A percentile compares a stretch with the other conserved stretches of the same genome.
Evolutionary conservation across 192 early-diverging fungal species (phyloP).

Genomic region (Backusella macrospora): DNA sequence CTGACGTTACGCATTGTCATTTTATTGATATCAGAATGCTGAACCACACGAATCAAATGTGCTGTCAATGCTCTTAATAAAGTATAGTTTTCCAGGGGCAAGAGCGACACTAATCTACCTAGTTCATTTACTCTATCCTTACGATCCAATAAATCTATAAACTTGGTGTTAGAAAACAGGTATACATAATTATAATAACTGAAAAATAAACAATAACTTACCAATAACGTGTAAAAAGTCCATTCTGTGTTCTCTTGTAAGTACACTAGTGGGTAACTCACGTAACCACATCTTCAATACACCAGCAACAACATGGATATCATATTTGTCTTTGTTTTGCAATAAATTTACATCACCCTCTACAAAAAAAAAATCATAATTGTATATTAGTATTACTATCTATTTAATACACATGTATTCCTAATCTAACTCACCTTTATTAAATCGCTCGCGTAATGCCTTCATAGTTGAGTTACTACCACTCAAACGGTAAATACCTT

Average conservation of each 20-base stretch:
- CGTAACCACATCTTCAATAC: conserved; percentile 91
- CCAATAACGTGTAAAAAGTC: conserved; percentile 85
- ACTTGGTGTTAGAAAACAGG: not conserved
- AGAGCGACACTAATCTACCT: conserved; percentile 68
- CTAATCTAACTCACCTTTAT: conserved; percentile 45
- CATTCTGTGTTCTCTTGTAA: conserved; percentile 84
- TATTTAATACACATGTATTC: no score
- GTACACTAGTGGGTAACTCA: conserved; percentile 84
- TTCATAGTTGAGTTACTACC: conserved; percentile 78
- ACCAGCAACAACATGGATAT: conserved; percentile 93
- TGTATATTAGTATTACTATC: no score
- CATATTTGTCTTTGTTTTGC: conserved; percentile 66
- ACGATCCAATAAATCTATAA: conserved; percentile 74
- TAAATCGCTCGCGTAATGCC: conserved; percentile 79
- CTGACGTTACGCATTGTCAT: conserved; percentile 97
- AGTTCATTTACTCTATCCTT: conserved; percentile 83
- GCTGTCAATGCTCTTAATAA: conserved; percentile 84
- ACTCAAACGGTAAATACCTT: conserved; percentile 93
- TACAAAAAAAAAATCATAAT: conserved; percentile 30
- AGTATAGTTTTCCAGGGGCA: conserved; percentile 92
- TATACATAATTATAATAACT: conserved; percentile 15
- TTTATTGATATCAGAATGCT: conserved; percentile 80
- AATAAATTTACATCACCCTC: conserved; percentile 81
- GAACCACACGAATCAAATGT: conserved; percentile 90
- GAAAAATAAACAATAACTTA: conserved; percentile 26